Conservation (phyloP, 352 stramenopile species). For the Globisporangium cederbergense region DNA sequence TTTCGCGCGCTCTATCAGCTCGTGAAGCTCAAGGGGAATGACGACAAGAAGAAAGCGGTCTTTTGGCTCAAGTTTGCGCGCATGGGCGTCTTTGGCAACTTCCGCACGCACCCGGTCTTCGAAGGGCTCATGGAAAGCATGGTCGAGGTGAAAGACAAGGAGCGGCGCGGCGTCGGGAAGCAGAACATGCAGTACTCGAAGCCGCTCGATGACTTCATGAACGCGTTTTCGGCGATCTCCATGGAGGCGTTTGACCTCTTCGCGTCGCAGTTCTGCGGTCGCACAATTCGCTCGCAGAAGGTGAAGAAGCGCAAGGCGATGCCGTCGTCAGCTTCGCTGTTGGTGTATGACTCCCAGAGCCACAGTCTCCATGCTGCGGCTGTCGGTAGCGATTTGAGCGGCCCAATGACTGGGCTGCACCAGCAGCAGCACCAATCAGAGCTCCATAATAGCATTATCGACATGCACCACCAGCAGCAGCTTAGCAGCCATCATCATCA, state of each 20-base stretch:
- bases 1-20: slow-evolving; percentile 64
- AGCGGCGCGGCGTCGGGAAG: slow-evolving; percentile 74
- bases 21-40: slow-evolving; percentile 34
- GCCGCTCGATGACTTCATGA: slow-evolving; percentile 74
- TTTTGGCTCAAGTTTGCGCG: slow-evolving; percentile 76
- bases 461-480: slow-evolving; percentile 4
- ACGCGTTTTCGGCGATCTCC: slow-evolving; percentile 50
- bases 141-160: slow-evolving; percentile 81
- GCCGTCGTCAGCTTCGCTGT: neutral
- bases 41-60: slow-evolving; percentile 34
- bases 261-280: slow-evolving; percentile 64
- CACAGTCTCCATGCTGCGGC: neutral
- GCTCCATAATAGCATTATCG: slow-evolving; percentile 15
- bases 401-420: neutral
- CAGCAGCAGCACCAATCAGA: slow-evolving; percentile 2
- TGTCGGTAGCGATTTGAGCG: neutral
- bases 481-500: slow-evolving; percentile 3
- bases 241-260: slow-evolving; percentile 81
- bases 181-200: slow-evolving; percentile 84
- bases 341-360: neutral
- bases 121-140: slow-evolving; percentile 78
- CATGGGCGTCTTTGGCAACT: slow-evolving; percentile 70
- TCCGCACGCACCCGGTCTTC: slow-evolving; percentile 68
- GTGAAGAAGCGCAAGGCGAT: slow-evolving; percentile 49
- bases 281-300: slow-evolving; percentile 69